These are phyloP conservation scores for Thalassiosira exigua DNA, from an alignment of 352 stramenopile genomes.

Conservation along the genomic window DNA sequence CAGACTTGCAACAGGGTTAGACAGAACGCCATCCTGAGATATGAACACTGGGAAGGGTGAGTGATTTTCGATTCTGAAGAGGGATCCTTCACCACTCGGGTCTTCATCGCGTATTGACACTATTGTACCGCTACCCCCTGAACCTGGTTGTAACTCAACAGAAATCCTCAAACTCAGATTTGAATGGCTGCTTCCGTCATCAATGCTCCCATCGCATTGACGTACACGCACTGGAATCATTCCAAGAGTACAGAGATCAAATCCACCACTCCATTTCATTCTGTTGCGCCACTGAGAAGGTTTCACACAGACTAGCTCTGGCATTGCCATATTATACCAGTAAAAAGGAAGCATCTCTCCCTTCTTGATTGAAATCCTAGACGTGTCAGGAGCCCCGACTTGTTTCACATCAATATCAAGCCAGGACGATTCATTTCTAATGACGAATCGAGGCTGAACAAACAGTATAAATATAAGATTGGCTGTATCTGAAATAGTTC, in stretches of 20 bases:
- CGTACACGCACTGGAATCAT: slow-evolving; percentile 67
- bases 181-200: slow-evolving; percentile 20
- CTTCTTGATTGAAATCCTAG: slow-evolving; percentile 47
- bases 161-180: slow-evolving; percentile 26
- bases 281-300: slow-evolving; percentile 31
- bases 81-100: slow-evolving; percentile 50
- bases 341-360: slow-evolving; percentile 69
- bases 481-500: too few relatives aligned
- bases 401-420: slow-evolving; percentile 79
- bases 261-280: slow-evolving; percentile 74
- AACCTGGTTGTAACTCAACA: slow-evolving; percentile 71
- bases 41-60: slow-evolving; percentile 79
- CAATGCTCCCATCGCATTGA: slow-evolving; percentile 12
- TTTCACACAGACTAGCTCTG: slow-evolving; percentile 66
- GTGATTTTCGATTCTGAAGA: slow-evolving; percentile 83
- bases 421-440: slow-evolving; percentile 72
- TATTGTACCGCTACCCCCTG: slow-evolving; percentile 72
- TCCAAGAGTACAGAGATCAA: slow-evolving; percentile 75
- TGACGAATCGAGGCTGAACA: slow-evolving; percentile 64
- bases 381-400: slow-evolving; percentile 59
- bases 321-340: slow-evolving; percentile 69
- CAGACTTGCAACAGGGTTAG: slow-evolving; percentile 47
- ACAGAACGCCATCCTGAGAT: slow-evolving; percentile 73
- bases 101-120: slow-evolving; percentile 79
- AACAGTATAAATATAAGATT: too few relatives aligned